Evolutionary conservation across 371 early-diverging fungal genomes (phyloP).

Genomic region (Haplosporangium sp.): DNA sequence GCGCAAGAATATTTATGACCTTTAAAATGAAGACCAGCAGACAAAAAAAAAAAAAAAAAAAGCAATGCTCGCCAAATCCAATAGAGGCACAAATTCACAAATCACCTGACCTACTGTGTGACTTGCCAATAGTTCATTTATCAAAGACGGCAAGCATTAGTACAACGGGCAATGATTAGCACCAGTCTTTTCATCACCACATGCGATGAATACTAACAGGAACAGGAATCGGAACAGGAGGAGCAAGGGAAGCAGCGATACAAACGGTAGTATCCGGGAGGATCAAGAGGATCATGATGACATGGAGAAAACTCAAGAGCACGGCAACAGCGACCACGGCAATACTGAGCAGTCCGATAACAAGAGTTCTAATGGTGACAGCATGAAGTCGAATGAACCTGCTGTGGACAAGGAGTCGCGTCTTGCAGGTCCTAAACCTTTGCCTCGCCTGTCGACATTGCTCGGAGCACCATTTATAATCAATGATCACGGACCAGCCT

Average conservation of each 20-base stretch:
- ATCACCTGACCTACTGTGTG: neutral
- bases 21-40: too few species aligned
- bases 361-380: neutral
- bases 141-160: neutral
- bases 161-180: neutral
- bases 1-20: too few species aligned
- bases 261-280: neutral
- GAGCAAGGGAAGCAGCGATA: neutral
- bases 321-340: neutral
- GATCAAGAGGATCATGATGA: constrained; percentile 8
- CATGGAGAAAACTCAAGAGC: constrained; percentile 1
- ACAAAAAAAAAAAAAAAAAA: neutral
- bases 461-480: constrained; percentile 20
- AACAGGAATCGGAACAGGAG: constrained; percentile 17
- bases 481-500: constrained; percentile 6
- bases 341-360: neutral
- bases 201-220: constrained; percentile 40
- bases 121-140: neutral
- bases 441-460: constrained; percentile 41
- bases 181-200: constrained; percentile 4
- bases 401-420: constrained; percentile 14
- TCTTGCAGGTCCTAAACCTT: constrained; percentile 20
- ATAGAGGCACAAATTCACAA: neutral
- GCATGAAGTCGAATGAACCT: neutral
- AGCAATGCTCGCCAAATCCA: neutral